phyloP scores from a whole-genome alignment of 2,329 filamentous ascomycete genomes.

The Clarireedia hainanense region DNA sequence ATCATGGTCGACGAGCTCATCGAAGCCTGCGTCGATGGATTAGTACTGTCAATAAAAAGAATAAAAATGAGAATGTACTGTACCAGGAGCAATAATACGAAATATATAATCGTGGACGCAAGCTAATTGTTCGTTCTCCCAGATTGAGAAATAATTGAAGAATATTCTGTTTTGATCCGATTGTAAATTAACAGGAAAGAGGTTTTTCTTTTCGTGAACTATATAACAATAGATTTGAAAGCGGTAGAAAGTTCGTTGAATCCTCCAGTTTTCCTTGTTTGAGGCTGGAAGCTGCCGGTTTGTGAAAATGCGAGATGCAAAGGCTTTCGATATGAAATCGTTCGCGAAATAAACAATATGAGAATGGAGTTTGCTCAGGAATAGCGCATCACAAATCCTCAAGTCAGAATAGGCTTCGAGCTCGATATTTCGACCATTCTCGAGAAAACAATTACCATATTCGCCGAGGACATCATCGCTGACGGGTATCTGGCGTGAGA shows the following conservation, averaged over 20 bases:
- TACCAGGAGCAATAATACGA: slow-evolving; percentile 2
- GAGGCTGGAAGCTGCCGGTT: neutral
- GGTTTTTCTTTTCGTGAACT: neutral
- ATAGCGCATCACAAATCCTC: neutral
- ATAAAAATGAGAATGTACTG: neutral
- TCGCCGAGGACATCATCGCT: neutral
- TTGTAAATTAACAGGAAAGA: neutral
- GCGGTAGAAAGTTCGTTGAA: slow-evolving; percentile 11
- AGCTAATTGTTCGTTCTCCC: slow-evolving; percentile 12
- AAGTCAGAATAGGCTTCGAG: neutral
- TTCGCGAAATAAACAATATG: slow-evolving; percentile 5
- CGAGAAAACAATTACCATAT: neutral
- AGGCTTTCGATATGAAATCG: neutral
- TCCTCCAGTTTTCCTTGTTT: neutral
- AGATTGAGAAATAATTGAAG: slow-evolving; percentile 8
- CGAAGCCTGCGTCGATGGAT: neutral
- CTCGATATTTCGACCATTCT: neutral
- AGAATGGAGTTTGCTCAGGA: slow-evolving; percentile 3
- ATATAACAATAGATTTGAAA: slow-evolving; percentile 11
- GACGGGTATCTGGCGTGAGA: neutral
- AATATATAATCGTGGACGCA: slow-evolving; percentile 11
- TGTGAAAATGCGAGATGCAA: neutral
- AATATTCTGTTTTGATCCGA: neutral
- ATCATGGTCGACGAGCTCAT: slow-evolving; percentile 2
- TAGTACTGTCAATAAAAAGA: neutral